A percentile compares a stretch with the other conserved stretches of the same genome.
These are phyloP conservation scores for Phytophthora colocasiae DNA, from an alignment of 352 stramenopile species.

Conservation along the genomic window DNA sequence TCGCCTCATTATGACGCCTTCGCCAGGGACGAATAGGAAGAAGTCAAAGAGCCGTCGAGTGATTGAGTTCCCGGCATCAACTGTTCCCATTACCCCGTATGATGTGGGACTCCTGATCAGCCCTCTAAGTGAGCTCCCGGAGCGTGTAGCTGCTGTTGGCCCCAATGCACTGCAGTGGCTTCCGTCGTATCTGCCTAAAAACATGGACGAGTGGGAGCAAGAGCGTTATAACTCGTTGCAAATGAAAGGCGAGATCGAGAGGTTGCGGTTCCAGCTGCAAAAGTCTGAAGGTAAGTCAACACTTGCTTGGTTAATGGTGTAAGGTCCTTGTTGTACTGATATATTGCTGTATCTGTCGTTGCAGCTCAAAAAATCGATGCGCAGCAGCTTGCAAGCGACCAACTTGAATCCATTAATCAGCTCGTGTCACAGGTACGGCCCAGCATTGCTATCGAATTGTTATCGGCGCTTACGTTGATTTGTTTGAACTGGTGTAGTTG, in stretches of 20 bases:
- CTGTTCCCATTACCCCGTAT: conserved; percentile 69
- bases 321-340: conserved; percentile 7
- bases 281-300: conserved; percentile 64
- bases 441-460: not conserved
- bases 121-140: conserved; percentile 72
- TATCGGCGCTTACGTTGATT: conserved; percentile 8
- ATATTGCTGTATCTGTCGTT: conserved; percentile 2
- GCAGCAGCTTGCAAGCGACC: conserved; percentile 76
- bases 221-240: conserved; percentile 76
- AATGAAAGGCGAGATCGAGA: conserved; percentile 84
- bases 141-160: conserved; percentile 70
- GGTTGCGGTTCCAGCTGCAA: conserved; percentile 76
- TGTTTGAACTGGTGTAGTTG: conserved; percentile 37
- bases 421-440: conserved; percentile 68
- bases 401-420: conserved; percentile 86
- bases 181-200: conserved; percentile 67
- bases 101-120: conserved; percentile 72
- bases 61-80: conserved; percentile 76
- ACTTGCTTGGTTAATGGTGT: not conserved
- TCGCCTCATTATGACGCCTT: conserved; percentile 63
- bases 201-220: conserved; percentile 82
- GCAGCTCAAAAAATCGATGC: conserved; percentile 79
- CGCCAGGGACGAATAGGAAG: conserved; percentile 41
- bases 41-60: conserved; percentile 56
- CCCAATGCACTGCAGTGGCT: conserved; percentile 78